Evolutionary conservation across 371 early-diverging fungal genomes (phyloP).

Genomic region (Dinochytrium kinnereticum): DNA sequence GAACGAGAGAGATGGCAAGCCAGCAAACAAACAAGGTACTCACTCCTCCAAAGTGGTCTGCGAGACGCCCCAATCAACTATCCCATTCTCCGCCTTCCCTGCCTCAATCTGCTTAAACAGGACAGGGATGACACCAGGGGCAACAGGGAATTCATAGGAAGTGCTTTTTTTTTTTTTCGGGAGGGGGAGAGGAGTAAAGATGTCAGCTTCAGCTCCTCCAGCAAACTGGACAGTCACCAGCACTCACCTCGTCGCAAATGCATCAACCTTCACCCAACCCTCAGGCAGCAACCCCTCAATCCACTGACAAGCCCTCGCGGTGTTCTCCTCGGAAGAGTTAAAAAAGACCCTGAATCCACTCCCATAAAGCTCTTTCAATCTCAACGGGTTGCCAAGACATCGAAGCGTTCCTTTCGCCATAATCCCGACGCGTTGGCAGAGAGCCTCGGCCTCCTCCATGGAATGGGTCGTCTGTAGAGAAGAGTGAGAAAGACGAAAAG

Average conservation of each 20-base stretch:
- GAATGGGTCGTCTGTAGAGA: constrained; percentile 53
- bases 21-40: constrained; percentile 36
- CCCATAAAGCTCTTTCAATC: constrained; percentile 70
- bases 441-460: constrained; percentile 73
- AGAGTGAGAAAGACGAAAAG: constrained; percentile 1
- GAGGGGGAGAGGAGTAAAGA: no score
- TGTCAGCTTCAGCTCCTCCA: constrained; percentile 60
- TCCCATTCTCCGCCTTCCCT: constrained; percentile 46
- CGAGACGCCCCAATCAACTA: constrained; percentile 72
- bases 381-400: constrained; percentile 65
- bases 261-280: constrained; percentile 27
- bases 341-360: constrained; percentile 66
- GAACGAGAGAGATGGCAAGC: not conserved
- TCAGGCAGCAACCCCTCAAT: constrained; percentile 18
- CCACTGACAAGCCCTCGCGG: constrained; percentile 17
- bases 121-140: constrained; percentile 13
- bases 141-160: constrained; percentile 29
- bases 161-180: constrained; percentile 62
- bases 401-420: constrained; percentile 73
- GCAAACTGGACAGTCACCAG: no score
- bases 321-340: constrained; percentile 47
- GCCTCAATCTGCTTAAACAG: constrained; percentile 58
- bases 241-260: constrained; percentile 23
- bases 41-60: constrained; percentile 70
- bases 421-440: constrained; percentile 64